Evolutionary conservation across 345 rosid species (phyloP), one percentile per base, ranked within the genome.

Genomic region (Citrus trifoliata): DNA sequence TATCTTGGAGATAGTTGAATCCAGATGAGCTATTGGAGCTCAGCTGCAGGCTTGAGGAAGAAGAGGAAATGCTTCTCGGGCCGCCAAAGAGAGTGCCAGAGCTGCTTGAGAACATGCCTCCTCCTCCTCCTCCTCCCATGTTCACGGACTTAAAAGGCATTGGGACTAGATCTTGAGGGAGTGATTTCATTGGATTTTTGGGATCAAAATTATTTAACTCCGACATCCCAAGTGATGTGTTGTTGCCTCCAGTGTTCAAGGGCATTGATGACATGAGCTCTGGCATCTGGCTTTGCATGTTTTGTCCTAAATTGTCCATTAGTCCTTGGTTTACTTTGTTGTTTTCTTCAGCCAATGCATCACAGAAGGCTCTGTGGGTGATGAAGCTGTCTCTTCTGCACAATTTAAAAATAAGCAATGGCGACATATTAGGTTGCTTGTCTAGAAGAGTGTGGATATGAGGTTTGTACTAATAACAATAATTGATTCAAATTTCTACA

Each of bases 351-450:
- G 95, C 88, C 48, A 91, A 68, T 53, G 95, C 95, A 46, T 91
- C 95, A 35, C 95, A 91, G 71, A 91, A 91, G 2, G 95, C 95
- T 69, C 95, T 86, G 78, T 89, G 95, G 51, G 93, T 89, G 30
- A 91, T 88, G 84, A 89, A 91, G 78, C 92, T 88, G 27, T 91
- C 95, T 70, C 90, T 86, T 80, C 95, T 91, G 89, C 87, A 79
- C 56, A 19, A 69, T 19, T 21, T 28, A 4, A 42, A 22, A 37
- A 58, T 16, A 48, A 42, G 46, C 32, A 27, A 69, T 58, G 63
- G 72, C 80, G 62, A 67, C 64, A 30, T 40, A 59, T 83, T 78
- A 78, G 69, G 30, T 67, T 37, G 35, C 19, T 55, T 67, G 22
- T 18, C 58, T 19, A 4, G 58, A 53, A 53, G 58, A 16, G 58